Evolutionary conservation across 768 basidiomycete genomes (phyloP).

Genomic region (Brasilioporus rufonigricans): DNA sequence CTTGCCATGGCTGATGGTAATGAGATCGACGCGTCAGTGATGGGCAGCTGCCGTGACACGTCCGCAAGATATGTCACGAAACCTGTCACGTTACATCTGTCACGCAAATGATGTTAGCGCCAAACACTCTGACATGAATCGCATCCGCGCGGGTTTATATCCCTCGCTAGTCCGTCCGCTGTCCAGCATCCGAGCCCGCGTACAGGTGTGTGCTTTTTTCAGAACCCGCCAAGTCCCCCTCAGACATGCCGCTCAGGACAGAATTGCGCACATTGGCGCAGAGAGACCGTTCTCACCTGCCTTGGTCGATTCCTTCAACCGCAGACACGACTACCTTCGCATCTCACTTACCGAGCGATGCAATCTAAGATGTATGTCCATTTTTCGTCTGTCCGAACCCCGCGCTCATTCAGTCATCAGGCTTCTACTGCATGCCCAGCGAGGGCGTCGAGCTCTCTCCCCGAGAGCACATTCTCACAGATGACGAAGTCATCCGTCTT

Average conservation of each 20-base stretch:
- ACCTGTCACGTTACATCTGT: neutral
- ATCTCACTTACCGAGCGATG: constrained; percentile 86
- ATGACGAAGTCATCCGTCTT: constrained; percentile 72
- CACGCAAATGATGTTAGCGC: neutral
- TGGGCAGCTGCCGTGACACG: constrained; percentile 19
- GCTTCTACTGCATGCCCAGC: constrained; percentile 90
- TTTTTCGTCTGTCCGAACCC: neutral
- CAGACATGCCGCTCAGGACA: constrained; percentile 39
- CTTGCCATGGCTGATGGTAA: constrained; percentile 22
- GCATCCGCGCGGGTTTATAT: constrained; percentile 1
- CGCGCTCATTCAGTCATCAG: constrained; percentile 35
- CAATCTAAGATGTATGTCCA: constrained; percentile 72
- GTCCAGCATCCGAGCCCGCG: constrained; percentile 14
- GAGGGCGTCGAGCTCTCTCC: constrained; percentile 79
- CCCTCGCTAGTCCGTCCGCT: constrained; percentile 10
- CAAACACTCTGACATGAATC: constrained; percentile 6
- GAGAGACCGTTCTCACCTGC: constrained; percentile 46
- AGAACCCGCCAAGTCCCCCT: neutral
- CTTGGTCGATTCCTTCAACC: constrained; percentile 63
- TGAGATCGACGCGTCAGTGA: constrained; percentile 24
- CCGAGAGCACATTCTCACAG: constrained; percentile 61
- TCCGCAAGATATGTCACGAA: constrained; percentile 12
- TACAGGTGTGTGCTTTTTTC: constrained; percentile 16
- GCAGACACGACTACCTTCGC: constrained; percentile 82
- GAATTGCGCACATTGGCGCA: constrained; percentile 54